phyloP scores from a whole-genome alignment of 345 rosid species.

The Clarkia xantiana region DNA sequence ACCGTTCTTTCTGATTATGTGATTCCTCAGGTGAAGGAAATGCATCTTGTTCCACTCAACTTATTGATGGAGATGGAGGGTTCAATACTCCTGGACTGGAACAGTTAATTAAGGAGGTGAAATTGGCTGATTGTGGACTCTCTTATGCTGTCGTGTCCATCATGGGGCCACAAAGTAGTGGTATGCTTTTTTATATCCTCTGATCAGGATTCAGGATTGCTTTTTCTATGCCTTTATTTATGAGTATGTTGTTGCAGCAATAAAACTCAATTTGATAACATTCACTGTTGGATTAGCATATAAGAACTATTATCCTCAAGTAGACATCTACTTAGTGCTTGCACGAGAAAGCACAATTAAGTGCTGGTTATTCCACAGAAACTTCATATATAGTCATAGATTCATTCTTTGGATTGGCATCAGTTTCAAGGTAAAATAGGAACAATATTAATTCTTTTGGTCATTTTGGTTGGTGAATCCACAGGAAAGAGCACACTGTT shows the following conservation, averaged over 20 bases:
- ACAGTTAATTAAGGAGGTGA: slow-evolving; percentile 57
- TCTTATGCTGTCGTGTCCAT: slow-evolving; percentile 94
- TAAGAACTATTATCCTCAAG: no score
- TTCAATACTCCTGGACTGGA: slow-evolving; percentile 65
- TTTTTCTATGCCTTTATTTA: no score
- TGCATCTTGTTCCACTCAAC: slow-evolving; percentile 73
- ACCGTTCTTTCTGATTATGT: neutral
- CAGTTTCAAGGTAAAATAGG: no score
- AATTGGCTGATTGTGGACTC: slow-evolving; percentile 70
- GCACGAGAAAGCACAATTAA: no score
- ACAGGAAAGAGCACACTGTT: slow-evolving; percentile 89
- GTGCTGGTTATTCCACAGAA: no score
- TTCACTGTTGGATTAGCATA: no score
- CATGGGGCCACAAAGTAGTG: slow-evolving; percentile 99
- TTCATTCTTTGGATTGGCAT: no score
- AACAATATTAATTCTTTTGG: neutral
- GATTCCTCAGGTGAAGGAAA: slow-evolving; percentile 23
- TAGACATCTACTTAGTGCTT: no score
- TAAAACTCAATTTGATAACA: no score
- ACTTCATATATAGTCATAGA: no score
- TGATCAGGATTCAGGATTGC: no score
- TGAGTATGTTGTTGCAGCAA: no score
- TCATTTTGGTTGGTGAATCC: slow-evolving; percentile 2
- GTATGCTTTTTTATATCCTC: slow-evolving; percentile 21
- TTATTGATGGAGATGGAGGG: slow-evolving; percentile 82